Evolutionary conservation across 2,329 filamentous ascomycete genomes (phyloP), one percentile per base, ranked within the genome.

Genomic region (Colletotrichum eleusines): DNA sequence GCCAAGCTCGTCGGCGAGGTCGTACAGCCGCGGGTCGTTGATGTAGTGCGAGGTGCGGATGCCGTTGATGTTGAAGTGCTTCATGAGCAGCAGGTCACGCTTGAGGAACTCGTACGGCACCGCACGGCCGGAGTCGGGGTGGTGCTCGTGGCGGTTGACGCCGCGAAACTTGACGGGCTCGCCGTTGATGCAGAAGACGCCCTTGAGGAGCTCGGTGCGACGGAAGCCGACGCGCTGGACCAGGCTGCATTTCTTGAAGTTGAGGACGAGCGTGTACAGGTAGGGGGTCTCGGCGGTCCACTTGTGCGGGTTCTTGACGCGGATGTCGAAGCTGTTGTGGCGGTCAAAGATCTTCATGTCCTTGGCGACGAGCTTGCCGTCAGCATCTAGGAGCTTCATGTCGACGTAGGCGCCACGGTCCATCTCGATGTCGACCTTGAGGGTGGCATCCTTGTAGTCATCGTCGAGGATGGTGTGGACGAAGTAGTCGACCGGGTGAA

Each of bases 221-320:
- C 91, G 87, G 75, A 94, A 93, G 0, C 91, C 91, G 6, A 92
- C 82, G 0, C 82, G 84, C 28, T 92, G 89, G 0, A 80, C 76
- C 18, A 89, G 77, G 26, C 79, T 83, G 73, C 80, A 74, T 48
- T 76, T 75, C 18, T 77, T 75, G 44, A 82, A 78, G 18, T 79
- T 81, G 18, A 83, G 76, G 14, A 81, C 76, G 1, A 88, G 74
- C 0, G 83, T 84, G 46, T 93, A 92, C 0, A 93, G 78, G 64
- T 88, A 84, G 0, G 91, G 91, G 0, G 87, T 88, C 78, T 93
- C 91, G 0, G 91, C 91, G 0, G 90, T 91, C 91, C 91, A 93
- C 64, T 91, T 90, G 26, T 83, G 72, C 35, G 90, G 89, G 20
- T 85, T 80, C 11, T 80, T 71, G 9, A 91, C 80, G 1, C 66